phyloP scores from a whole-genome alignment of 805 yeast genomes.

The Wickerhamiella cacticola region DNA sequence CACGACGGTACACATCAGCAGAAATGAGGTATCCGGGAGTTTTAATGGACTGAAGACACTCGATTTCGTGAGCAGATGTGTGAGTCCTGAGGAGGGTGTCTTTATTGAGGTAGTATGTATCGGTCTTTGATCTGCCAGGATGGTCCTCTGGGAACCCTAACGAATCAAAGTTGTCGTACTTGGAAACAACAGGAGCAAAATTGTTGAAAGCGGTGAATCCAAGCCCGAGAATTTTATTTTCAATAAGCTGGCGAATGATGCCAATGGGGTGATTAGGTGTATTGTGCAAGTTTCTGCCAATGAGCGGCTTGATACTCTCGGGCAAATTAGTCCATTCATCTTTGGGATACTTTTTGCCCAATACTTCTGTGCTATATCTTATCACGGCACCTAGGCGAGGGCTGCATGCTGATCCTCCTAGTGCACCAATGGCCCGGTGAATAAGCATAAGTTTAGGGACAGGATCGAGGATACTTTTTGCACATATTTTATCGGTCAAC shows the following conservation, averaged over 20 bases:
- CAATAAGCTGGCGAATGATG: constrained; percentile 63
- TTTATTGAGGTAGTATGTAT: constrained; percentile 80
- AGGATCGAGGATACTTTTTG: too few relatives aligned
- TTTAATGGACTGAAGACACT: constrained; percentile 53
- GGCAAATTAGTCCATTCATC: constrained; percentile 85
- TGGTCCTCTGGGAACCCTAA: constrained; percentile 86
- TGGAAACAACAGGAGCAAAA: constrained; percentile 73
- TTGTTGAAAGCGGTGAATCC: constrained; percentile 66
- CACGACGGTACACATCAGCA: constrained; percentile 93
- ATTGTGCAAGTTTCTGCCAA: constrained; percentile 63
- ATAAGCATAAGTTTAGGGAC: not conserved
- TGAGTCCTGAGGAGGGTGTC: constrained; percentile 72
- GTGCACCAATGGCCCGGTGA: constrained; percentile 1
- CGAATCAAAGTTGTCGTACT: constrained; percentile 77
- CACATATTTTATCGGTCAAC: too few relatives aligned
- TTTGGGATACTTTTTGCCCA: constrained; percentile 41
- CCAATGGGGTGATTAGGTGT: constrained; percentile 80
- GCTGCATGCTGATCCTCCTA: not conserved
- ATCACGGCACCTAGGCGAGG: not conserved
- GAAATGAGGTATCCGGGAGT: constrained; percentile 85
- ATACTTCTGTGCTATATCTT: constrained; percentile 25
- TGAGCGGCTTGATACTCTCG: constrained; percentile 51
- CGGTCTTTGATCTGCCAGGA: constrained; percentile 85
- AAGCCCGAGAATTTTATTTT: constrained; percentile 47
- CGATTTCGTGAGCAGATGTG: constrained; percentile 92